These are phyloP conservation scores for Volutella citrinella DNA, from an alignment of 2,329 filamentous ascomycete genomes.

Conservation along the genomic window DNA sequence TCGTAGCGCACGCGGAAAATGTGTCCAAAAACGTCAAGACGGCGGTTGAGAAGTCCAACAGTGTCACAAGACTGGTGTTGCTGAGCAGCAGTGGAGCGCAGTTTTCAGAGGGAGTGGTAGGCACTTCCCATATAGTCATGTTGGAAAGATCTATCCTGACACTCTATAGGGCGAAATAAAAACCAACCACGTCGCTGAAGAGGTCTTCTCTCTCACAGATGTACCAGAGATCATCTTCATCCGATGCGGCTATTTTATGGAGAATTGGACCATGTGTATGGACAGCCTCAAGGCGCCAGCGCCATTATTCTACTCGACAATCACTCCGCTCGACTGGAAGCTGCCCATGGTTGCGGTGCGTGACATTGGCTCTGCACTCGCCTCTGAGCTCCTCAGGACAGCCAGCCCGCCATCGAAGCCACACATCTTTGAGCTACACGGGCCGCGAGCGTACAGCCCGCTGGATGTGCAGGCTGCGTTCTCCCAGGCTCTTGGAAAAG, in stretches of 20 bases:
- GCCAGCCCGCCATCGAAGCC: slow-evolving; percentile 18
- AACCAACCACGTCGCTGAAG: slow-evolving; percentile 33
- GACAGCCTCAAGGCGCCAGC: slow-evolving; percentile 23
- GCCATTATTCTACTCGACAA: slow-evolving; percentile 32
- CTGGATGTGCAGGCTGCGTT: slow-evolving; percentile 28
- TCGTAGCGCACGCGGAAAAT: slow-evolving; percentile 12
- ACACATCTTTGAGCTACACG: slow-evolving; percentile 30
- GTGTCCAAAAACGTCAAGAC: slow-evolving; percentile 27
- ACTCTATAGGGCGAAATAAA: slow-evolving; percentile 33
- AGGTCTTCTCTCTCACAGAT: slow-evolving; percentile 11
- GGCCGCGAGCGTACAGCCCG: slow-evolving; percentile 26
- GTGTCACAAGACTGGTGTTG: slow-evolving; percentile 29
- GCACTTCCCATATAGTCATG: slow-evolving; percentile 1
- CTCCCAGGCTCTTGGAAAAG: slow-evolving; percentile 21
- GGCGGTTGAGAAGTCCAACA: slow-evolving; percentile 21
- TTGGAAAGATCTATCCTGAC: neutral
- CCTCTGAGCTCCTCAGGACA: slow-evolving; percentile 19
- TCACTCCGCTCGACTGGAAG: slow-evolving; percentile 31
- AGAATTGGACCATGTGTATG: slow-evolving; percentile 32
- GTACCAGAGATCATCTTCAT: slow-evolving; percentile 28
- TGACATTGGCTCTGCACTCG: slow-evolving; percentile 24
- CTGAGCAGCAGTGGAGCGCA: slow-evolving; percentile 32
- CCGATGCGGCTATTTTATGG: slow-evolving; percentile 36
- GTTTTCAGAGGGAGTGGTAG: slow-evolving; percentile 29
- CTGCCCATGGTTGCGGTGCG: slow-evolving; percentile 30